Conservation (phyloP, 208 protist species). For the Endotrypanum monterogeii region DNA sequence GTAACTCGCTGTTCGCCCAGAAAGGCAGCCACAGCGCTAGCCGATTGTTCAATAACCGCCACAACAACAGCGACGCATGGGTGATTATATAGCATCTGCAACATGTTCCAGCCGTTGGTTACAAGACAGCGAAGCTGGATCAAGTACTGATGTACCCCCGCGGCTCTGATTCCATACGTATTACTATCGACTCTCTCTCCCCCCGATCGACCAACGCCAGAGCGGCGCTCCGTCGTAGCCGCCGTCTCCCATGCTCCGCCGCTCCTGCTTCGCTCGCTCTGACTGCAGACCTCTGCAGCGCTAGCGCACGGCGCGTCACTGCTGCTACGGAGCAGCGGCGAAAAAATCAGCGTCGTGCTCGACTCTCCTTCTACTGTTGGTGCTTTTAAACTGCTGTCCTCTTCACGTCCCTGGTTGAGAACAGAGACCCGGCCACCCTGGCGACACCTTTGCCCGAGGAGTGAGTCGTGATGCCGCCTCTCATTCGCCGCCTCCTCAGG, state of each 20-base stretch:
- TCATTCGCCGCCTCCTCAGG: not conserved
- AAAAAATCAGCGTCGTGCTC: not conserved
- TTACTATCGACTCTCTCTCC: not conserved
- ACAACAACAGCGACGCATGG: slow-evolving; percentile 36
- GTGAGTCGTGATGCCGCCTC: not conserved
- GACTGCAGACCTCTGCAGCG: not conserved
- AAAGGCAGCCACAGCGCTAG: slow-evolving; percentile 47
- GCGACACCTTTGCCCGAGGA: not conserved
- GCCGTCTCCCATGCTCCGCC: not conserved
- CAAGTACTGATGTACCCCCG: slow-evolving; percentile 29
- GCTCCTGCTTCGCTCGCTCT: not conserved
- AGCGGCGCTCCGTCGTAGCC: not conserved
- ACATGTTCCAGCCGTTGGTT: slow-evolving; percentile 58
- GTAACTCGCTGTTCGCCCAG: slow-evolving; percentile 62
- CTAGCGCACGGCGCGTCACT: slow-evolving; percentile 1
- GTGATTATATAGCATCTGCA: slow-evolving; percentile 60
- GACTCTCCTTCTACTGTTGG: not conserved
- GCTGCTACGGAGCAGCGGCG: not conserved
- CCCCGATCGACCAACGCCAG: not conserved
- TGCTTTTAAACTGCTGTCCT: not conserved
- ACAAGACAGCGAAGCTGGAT: slow-evolving; percentile 49
- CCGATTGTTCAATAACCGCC: slow-evolving; percentile 37
- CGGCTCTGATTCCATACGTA: not conserved
- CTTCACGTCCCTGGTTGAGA: not conserved
- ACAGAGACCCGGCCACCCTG: not conserved